Evolutionary conservation across 2,329 filamentous ascomycete genomes (phyloP), one percentile per base, ranked within the genome.

Genomic region (Apiospora arundinis): DNA sequence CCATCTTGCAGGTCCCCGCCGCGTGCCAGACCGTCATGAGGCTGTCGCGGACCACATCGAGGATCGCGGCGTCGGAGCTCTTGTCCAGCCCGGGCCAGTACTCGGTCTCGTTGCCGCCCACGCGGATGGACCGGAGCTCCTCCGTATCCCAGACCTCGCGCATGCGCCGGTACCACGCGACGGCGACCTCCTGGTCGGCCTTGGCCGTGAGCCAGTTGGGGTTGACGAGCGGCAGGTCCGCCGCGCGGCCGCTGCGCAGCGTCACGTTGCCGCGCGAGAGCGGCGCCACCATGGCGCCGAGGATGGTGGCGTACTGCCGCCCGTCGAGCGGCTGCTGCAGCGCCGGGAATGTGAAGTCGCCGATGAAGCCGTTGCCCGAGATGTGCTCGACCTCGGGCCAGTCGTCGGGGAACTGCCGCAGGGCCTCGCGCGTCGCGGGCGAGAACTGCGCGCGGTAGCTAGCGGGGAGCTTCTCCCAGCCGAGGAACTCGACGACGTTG

Each of bases 371-470:
- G 45, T 70, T 69, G 12, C 52, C 70, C 21, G 68, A 52, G 66
- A 72, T 49, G 60, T 70, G 69, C 67, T 73, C 72, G 67, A 72
- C 67, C 69, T 73, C 70, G 56, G 72, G 72, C 70, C 70, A 73
- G 67, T 73, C 72, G 56, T 49, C 72, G 40, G 72, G 71, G 49
- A 88, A 90, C 14, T 89, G 87, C 63, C 90, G 89, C 40, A 90
- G 88, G 32, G 90, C 72, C 16, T 75, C 75, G 46, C 70, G 72
- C 48, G 72, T 74, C 32, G 73, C 68, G 14, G 67, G 1, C 8
- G 71, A 72, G 56, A 70, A 73, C 40, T 72, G 70, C 1, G 18
- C 52, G 12, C 77, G 77, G 60, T 72, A 73, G 32, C 68, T 37
- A 8, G 25, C 68, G 12, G 80, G 79, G 12, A 81, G 71, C 71